A percentile compares a stretch with the other conserved stretches of the same genome.
phyloP scores from a whole-genome alignment of 352 stramenopile genomes.

The Pythium biforme region DNA sequence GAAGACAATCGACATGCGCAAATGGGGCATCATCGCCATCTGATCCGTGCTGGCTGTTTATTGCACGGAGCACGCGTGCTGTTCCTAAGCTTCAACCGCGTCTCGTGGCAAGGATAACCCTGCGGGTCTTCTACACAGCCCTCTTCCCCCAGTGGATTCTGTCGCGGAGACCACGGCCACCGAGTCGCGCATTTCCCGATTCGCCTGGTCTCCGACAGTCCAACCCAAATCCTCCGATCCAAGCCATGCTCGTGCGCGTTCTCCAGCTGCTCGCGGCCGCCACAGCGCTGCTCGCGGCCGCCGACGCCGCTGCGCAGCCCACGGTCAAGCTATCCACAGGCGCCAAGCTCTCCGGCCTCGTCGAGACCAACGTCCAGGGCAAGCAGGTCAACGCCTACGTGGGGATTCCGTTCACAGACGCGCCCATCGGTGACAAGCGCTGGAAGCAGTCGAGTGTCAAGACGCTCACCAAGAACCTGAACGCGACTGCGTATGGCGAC shows the following conservation, averaged over 20 bases:
- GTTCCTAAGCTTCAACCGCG: background rate
- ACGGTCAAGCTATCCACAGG: background rate
- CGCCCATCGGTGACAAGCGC: constrained; percentile 3
- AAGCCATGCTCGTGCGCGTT: background rate
- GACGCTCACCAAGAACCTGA: background rate
- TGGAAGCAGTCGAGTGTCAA: constrained; percentile 4
- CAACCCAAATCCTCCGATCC: background rate
- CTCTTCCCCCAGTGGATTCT: background rate
- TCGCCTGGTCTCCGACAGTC: background rate
- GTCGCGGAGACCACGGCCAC: too few species aligned
- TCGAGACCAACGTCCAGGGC: constrained; percentile 5
- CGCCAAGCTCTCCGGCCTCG: background rate
- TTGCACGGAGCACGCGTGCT: background rate
- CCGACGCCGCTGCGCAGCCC: background rate
- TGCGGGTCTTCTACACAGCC: background rate
- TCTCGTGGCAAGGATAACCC: background rate
- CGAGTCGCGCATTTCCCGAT: background rate
- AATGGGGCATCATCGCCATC: background rate
- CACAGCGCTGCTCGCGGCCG: background rate
- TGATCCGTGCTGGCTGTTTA: background rate
- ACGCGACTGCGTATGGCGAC: constrained; percentile 3
- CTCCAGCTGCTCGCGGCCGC: background rate
- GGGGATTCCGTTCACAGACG: constrained; percentile 13
- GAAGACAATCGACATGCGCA: background rate
- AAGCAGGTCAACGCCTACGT: constrained; percentile 11